Evolutionary conservation across 805 yeast species (phyloP), one percentile per base, ranked within the genome.

Genomic region (Kurtzmaniella cleridarum): DNA sequence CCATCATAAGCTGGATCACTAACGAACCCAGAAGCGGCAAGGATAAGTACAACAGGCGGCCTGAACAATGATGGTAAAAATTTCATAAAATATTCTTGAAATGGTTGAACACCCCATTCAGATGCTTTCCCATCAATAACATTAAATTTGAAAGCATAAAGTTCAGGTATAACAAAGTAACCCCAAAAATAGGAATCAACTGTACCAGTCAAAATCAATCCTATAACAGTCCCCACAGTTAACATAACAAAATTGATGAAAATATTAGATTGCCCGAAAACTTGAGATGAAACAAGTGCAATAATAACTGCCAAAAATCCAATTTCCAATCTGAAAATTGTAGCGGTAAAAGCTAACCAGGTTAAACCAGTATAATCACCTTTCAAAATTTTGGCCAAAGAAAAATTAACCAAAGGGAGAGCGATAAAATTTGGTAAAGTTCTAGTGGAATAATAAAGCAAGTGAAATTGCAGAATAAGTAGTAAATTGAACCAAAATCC

Each of bases 381-480:
- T 14, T 48, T 46, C 12, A 86, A 47, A 12, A 79, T 49, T 50
- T 66, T 67, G 3, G 78, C 66, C 32, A 83, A 46, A 0, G 84
- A 83, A 34, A 62, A 49, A 40, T 76, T 75, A 3, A 82, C 81
- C 28, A 86, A 52, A 3, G 97, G 96, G 39, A 91, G 64, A 2
- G 84, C 89, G 41, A 90, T 64, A 49, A 83, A 84, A 59, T 91
- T 91, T n/a, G 97, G 96, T 41, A 91, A 66, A 0, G 95, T 78
- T 48, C 97, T 71, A 2, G 95, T 73, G n/a, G 85, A 69, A 55
- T 91, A 91, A 63, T 69, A 91, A 43, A 82, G 61, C 14, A 87
- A 44, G 55, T 91, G 97, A 63, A 90, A 91, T 55, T 89, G 93
- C 7, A 84, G 58, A 40, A 75, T 60, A 30, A 71, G 67, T 41